Base-by-base conservation (phyloP, 1,139 yeast genomes). In the Kodamaea suecica region DNA sequence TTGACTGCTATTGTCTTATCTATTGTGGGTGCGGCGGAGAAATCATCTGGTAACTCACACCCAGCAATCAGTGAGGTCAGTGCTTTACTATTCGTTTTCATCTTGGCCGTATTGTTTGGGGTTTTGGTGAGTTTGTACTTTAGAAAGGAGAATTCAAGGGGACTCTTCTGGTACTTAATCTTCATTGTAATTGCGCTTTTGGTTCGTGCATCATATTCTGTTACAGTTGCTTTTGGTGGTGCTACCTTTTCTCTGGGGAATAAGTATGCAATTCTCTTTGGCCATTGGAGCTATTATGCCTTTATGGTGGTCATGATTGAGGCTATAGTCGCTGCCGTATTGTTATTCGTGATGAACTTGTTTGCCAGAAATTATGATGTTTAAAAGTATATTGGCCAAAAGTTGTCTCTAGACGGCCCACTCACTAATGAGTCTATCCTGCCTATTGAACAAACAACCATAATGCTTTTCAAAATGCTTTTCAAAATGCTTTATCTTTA, bases 211-310 rank as follows among this genome's bases (percentile, higher is more conserved):
- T 19, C 39, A 16, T 52, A 48, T 31, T 39, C 49, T 10, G 33
- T 51, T 4, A 17, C 48, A 23, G 29, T 42, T 13, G 42, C 55
- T 1, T 47, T 50, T 31, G 32, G 42, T 9, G 49, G 49, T 4
- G 28, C 44, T 23, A 35, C 37, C 25, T 37, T 49, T 25, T 23
- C 31, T 5, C 10, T 29, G n/a, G 47, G 49, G 9, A 42, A 46
- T 19, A 37, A 48, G 33, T 51, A 38, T 30, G 30, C 43, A 9
- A 36, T 51, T 12, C 21, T 51, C 21, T 45, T 41, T 25, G 57
- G 57, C 10, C 41, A 50, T 24, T 52, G 44, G 38, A 37, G 43
- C 34, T 52, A 49, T 37, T 51, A 47, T 24, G 41, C 53, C 6
- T 51, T 49, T 32, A 28, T 51, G 41, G 52, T 37, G 0, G 39